phyloP scores from a whole-genome alignment of 306 rosid species.

The Dalbergia cultrata region DNA sequence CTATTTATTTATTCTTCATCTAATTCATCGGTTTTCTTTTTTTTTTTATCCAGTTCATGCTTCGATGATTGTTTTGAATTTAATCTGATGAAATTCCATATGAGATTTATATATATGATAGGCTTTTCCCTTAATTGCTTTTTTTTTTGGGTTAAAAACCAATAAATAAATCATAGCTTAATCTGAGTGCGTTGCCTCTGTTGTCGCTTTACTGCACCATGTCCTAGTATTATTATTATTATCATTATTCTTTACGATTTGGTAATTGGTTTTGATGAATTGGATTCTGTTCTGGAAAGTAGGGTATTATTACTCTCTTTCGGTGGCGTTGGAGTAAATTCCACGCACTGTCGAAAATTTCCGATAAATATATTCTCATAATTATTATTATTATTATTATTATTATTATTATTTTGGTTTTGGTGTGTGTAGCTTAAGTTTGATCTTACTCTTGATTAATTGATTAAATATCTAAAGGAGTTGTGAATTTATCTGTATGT shows the following conservation, averaged over 20 bases:
- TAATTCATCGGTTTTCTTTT: not conserved
- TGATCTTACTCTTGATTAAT: conserved; percentile 11
- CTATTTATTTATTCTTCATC: not conserved
- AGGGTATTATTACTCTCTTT: conserved; percentile 24
- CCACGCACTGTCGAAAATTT: conserved; percentile 40
- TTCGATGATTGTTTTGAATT: conserved; percentile 7
- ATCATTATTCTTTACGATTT: not conserved
- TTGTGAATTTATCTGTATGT: conserved; percentile 38
- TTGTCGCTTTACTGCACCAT: not conserved
- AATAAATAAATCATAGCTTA: not conserved
- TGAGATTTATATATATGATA: not conserved
- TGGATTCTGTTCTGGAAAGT: conserved; percentile 14
- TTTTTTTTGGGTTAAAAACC: not conserved
- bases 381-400: not conserved
- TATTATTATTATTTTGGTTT: not conserved
- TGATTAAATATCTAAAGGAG: conserved; percentile 18
- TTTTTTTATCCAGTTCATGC: not conserved
- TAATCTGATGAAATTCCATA: not conserved
- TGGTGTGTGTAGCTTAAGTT: not conserved
- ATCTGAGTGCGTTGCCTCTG: conserved; percentile 20
- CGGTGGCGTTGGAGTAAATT: conserved; percentile 27
- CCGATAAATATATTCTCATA: not conserved
- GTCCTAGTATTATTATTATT: not conserved
- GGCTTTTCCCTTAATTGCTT: conserved; percentile 26
- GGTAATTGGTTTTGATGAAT: not conserved